Evolutionary conservation across 2,329 filamentous ascomycete genomes (phyloP), one percentile per base, ranked within the genome.

Genomic region (Byssoonygena ceratinophila): DNA sequence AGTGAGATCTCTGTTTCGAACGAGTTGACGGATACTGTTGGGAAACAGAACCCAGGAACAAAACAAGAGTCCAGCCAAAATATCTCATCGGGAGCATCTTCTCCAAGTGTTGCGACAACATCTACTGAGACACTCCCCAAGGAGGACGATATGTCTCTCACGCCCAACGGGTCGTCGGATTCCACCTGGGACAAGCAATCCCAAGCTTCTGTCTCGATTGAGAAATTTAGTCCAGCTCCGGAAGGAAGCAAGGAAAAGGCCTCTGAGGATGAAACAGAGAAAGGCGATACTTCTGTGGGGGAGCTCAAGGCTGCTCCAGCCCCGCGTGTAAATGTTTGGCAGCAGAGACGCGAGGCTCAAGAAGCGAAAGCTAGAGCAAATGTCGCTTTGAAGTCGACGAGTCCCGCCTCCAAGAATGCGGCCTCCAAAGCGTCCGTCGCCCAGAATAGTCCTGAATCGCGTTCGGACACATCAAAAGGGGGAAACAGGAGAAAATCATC

Each of bases 251-350:
- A 75, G 51, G 78, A 82, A 50, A 71, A 75, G 58, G 69, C 76
- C 45, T 69, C 74, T 50, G 71, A 73, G 25, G 73, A 77, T 16
- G 74, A 77, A 41, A 81, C 82, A 58, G 79, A 82, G 60, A 79
- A 79, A 59, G 76, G 78, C 55, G 72, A 79, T 55, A 73, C 74
- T 12, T 72, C 78, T 60, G 71, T 80, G 41, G 69, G 73, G 56
- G 78, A 84, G 61, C 74, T 95, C 39, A 83, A 84, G 44, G 87
- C 92, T 55, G 91, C 91, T 16, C 85, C 88, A 27, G 76, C 86
- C 40, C 92, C 92, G 0, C 68, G 81, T 1, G 85, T 96, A 54
- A 98, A 98, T 67, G 74, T 90, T 57, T 98, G 92, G 91, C 79
- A 83, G 57, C 81, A 90, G 69, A 80, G 90, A 52, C 83, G 78